Percentiles rank a stretch among this genome's conserved stretches.
Conservation (phyloP, 176 grass and related monocot species). For the Pontederia crassipes region DNA sequence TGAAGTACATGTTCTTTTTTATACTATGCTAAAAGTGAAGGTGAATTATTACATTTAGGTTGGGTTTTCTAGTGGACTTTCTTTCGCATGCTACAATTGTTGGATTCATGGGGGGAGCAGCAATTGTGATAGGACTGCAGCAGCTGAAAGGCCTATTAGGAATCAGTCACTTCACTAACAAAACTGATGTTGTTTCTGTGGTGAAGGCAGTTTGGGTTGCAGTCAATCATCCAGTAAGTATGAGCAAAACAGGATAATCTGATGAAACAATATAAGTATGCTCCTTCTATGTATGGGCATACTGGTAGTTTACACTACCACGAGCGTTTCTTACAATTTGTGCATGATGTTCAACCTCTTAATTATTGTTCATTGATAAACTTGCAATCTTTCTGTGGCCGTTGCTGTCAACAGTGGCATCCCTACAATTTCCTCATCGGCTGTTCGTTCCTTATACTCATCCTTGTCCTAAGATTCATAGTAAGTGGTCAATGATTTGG, state of each 20-base stretch:
- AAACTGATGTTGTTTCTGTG: slow-evolving; percentile 68
- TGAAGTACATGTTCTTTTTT: slow-evolving; percentile 38
- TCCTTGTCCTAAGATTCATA: slow-evolving; percentile 68
- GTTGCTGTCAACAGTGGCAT: slow-evolving; percentile 58
- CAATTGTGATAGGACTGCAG: slow-evolving; percentile 73
- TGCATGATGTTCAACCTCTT: too few species aligned
- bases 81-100: slow-evolving; percentile 84
- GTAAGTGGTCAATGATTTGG: slow-evolving; percentile 44
- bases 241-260: background rate
- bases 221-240: slow-evolving; percentile 39
- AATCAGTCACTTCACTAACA: slow-evolving; percentile 61
- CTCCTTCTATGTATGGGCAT: background rate
- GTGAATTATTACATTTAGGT: slow-evolving; percentile 12
- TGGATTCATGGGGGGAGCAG: slow-evolving; percentile 82
- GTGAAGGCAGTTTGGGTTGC: slow-evolving; percentile 43
- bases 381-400: background rate
- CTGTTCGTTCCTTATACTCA: slow-evolving; percentile 86
- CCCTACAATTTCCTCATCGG: slow-evolving; percentile 81
- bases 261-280: background rate
- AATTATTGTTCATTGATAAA: background rate
- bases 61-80: slow-evolving; percentile 83
- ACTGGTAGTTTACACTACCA: too few species aligned
- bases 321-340: too few species aligned
- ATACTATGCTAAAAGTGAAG: background rate
- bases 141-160: slow-evolving; percentile 87